Base-by-base conservation (phyloP, 2,329 filamentous ascomycete species). In the Thielaviopsis populi region DNA sequence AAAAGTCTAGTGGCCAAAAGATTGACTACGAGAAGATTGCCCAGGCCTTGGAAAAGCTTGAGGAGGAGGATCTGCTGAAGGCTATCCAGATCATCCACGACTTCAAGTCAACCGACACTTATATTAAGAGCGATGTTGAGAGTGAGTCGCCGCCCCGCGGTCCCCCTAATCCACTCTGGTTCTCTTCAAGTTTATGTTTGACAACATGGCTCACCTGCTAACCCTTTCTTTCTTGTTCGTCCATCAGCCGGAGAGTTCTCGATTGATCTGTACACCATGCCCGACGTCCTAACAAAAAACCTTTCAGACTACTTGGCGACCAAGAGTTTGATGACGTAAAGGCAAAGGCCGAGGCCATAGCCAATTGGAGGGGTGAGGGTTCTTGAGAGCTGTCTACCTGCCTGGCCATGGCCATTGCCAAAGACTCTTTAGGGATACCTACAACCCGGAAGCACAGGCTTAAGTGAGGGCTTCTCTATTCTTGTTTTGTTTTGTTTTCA, bases 61-160 rank as follows among this genome's bases (percentile, higher is more conserved):
- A 83, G 68, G 94, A 99, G 77, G 94, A 99, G 69, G 92, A 97
- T 71, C 78, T 99, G 50, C 79, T 99, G 67, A 89, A 94, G 69
- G 90, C 97, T 27, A 95, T 99, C 67, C 92, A 97, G 77, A 87
- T 99, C 83, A 92, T 99, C 67, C 94, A 97, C 74, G 94, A 99
- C 76, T 89, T 96, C 77, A 97, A 97, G 80, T 86, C 84, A 1
- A 83, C 89, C 5, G 91, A 96, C 68, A 96, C 92, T 1, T 97
- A 96, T 76, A 95, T 92, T 60, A 91, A 95, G 78, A 97, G 96
- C 70, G 95, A 99, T 74, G 83, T 96, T 65, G 94, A 99, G 71
- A 88, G 90, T 95, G 77, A 77, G 87, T 81, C 61, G 63, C 41
- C 33, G 7, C 54, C 19, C 59, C 61, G 65, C n/a, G n/a, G n/a